These are phyloP conservation scores for Pichia gijzeniarum DNA, from an alignment of 805 yeast genomes.

Conservation along the genomic window DNA sequence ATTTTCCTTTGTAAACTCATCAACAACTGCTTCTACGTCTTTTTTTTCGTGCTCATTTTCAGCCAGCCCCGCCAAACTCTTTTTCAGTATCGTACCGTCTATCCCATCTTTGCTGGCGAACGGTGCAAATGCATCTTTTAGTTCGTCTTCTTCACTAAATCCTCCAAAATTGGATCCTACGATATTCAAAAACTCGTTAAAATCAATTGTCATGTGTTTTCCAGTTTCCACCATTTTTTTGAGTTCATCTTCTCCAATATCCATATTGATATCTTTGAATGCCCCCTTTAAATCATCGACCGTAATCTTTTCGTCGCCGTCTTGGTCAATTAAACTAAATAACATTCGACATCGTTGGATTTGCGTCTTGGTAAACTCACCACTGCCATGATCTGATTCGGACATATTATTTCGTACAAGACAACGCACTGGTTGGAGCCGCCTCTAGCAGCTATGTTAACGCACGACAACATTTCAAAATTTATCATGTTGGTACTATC, in stretches of 20 bases:
- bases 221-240: slow-evolving; percentile 48
- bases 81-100: slow-evolving; percentile 20
- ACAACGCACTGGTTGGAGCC: background rate
- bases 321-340: slow-evolving; percentile 75
- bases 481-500: too few relatives aligned
- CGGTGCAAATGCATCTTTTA: slow-evolving; percentile 53
- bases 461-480: too few relatives aligned
- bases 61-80: background rate
- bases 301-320: slow-evolving; percentile 64
- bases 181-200: slow-evolving; percentile 58
- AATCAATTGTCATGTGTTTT: slow-evolving; percentile 38
- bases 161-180: slow-evolving; percentile 49
- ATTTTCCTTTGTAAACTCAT: slow-evolving; percentile 47
- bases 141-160: slow-evolving; percentile 45
- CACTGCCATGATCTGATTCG: background rate
- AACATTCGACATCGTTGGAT: slow-evolving; percentile 64
- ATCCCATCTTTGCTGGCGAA: slow-evolving; percentile 33
- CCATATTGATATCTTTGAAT: slow-evolving; percentile 29
- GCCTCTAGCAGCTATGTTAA: background rate
- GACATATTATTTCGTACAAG: background rate
- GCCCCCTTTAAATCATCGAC: slow-evolving; percentile 48
- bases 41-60: background rate
- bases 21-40: slow-evolving; percentile 29
- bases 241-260: slow-evolving; percentile 41
- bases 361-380: slow-evolving; percentile 51